Evolutionary conservation across 116 monocot species (phyloP).

Genomic region (Trichopus zeylanicus): DNA sequence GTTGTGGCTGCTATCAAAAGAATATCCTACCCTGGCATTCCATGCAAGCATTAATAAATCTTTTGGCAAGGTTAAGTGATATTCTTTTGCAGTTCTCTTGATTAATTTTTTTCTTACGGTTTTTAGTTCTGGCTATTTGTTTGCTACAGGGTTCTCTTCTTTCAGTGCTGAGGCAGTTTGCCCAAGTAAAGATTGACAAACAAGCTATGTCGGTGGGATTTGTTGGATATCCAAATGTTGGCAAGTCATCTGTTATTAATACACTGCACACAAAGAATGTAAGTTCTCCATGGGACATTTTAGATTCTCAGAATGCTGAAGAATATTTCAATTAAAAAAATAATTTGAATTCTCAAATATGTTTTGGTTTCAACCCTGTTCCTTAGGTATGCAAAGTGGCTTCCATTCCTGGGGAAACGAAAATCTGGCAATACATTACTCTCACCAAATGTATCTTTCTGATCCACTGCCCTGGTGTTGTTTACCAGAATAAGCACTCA

Average conservation of each 20-base stretch:
- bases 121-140: not conserved
- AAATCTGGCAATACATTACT: slow-evolving; percentile 92
- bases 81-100: not conserved
- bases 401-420: slow-evolving; percentile 92
- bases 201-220: slow-evolving; percentile 98
- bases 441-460: slow-evolving; percentile 78
- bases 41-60: slow-evolving; percentile 94
- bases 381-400: slow-evolving; percentile 88
- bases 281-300: too few relatives aligned
- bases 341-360: too few relatives aligned
- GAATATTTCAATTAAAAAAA: too few relatives aligned
- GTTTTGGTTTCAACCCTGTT: slow-evolving; percentile 10
- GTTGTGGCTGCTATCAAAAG: slow-evolving; percentile 63
- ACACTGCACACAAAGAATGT: slow-evolving; percentile 91
- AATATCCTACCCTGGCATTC: slow-evolving; percentile 88
- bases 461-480: slow-evolving; percentile 92
- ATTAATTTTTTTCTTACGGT: not conserved
- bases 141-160: slow-evolving; percentile 69
- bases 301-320: too few relatives aligned
- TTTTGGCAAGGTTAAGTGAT: slow-evolving; percentile 72
- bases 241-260: slow-evolving; percentile 95
- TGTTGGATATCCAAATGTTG: slow-evolving; percentile 98
- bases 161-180: slow-evolving; percentile 82
- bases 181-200: slow-evolving; percentile 87
- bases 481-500: slow-evolving; percentile 77